Base-by-base conservation (phyloP, 1,284 basidiomycete species). In the Gymnopus androsaceus region DNA sequence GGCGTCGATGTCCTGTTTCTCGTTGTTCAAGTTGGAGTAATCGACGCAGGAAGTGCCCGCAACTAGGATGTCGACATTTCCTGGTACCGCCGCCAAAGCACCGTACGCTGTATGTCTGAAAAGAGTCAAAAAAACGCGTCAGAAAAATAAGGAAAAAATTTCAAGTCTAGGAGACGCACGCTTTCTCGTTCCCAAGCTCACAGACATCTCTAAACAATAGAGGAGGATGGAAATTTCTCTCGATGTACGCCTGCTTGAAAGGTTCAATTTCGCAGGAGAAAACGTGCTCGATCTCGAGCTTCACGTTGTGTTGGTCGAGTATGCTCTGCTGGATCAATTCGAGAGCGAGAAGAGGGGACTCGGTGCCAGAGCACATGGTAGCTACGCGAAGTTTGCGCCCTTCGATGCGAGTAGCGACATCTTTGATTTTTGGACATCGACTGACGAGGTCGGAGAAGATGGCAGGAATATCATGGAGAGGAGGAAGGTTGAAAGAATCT, bases 251-350 rank as follows among this genome's bases (percentile, higher is more conserved):
- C 70, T 98, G 95, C 72, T 98, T 98, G 82, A 95, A 98, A 1
- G 95, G 95, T 68, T 97, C 95, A 60, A 98, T 97, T 73, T 98
- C 95, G 72, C 95, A 97, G 0, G 95, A 97, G 72, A 98, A 98
- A 51, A 97, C 93, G 71, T 98, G 95, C 65, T 96, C 88, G 59
- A 95, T 77, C 33, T 88, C 81, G 48, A 97, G 75, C 1, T 81
- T 75, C 40, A 89, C 66, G 2, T 76, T 82, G 63, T 85, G 84
- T 59, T 88, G 85, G n/a, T 86, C 83, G 47, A 84, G 72, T 58
- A 96, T 84, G 2, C 88, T 80, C 67, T 81, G 85, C 67, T 79
- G 85, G 48, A 97, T 93, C 63, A 97, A 77, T 40, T 92, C 88
- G 36, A 98, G 78, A 8, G 95, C 95, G 17, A 98, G 85, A 14